These are phyloP conservation scores for Aphanomyces invadans DNA, from an alignment of 352 stramenopile genomes.

Conservation along the genomic window DNA sequence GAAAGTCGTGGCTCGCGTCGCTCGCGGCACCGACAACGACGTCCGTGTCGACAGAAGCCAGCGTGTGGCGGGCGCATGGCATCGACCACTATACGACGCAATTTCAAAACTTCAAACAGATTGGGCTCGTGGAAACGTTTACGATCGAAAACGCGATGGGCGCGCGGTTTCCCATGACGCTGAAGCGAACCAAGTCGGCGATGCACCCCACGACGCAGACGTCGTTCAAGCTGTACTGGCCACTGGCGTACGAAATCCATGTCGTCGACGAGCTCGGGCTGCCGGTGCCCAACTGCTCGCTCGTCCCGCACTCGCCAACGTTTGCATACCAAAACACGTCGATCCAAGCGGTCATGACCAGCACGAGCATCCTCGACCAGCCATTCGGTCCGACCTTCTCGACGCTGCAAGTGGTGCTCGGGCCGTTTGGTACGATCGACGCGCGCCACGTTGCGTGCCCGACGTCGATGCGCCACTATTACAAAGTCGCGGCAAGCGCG, in stretches of 20 bases:
- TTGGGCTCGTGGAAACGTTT: slow-evolving; percentile 9
- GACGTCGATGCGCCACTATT: background rate
- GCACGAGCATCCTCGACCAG: background rate
- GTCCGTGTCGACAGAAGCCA: background rate
- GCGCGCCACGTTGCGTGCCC: background rate
- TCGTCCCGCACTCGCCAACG: background rate
- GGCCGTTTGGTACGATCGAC: slow-evolving; percentile 15
- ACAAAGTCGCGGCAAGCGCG: background rate
- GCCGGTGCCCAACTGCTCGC: background rate
- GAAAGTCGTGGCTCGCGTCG: background rate
- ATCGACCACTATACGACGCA: slow-evolving; percentile 2
- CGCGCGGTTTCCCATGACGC: background rate
- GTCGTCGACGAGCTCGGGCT: background rate
- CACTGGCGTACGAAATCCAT: background rate
- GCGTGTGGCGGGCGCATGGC: background rate
- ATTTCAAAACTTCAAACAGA: slow-evolving; percentile 17
- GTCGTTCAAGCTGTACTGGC: slow-evolving; percentile 12
- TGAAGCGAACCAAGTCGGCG: background rate
- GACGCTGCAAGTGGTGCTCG: background rate
- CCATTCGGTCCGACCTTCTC: background rate
- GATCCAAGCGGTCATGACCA: background rate
- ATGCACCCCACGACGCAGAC: background rate
- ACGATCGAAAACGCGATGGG: slow-evolving; percentile 7
- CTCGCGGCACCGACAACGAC: background rate
- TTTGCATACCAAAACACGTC: slow-evolving; percentile 3